A percentile compares a stretch with the other conserved stretches of the same genome.
These are phyloP conservation scores for Jamesozyma rosinii DNA, from an alignment of 805 yeast species.

Conservation along the genomic window DNA sequence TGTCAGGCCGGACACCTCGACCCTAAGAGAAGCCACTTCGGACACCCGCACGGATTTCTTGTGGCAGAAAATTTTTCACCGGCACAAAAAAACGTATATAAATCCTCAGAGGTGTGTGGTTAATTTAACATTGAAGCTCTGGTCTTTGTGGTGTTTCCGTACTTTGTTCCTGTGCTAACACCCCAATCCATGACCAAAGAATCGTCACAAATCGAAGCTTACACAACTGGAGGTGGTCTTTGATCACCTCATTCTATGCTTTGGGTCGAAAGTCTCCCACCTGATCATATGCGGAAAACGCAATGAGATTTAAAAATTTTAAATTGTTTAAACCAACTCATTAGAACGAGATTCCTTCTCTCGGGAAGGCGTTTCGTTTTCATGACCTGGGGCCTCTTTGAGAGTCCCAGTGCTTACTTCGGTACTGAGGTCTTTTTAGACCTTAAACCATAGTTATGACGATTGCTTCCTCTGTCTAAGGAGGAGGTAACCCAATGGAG, in stretches of 20 bases:
- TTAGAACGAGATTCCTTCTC: constrained; percentile 13
- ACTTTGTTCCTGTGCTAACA: neutral
- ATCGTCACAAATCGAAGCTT: constrained; percentile 64
- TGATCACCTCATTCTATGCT: constrained; percentile 34
- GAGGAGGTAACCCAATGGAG: constrained; percentile 66
- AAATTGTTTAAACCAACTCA: constrained; percentile 33
- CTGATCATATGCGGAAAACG: constrained; percentile 56
- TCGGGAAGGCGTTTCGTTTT: constrained; percentile 4
- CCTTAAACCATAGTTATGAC: constrained; percentile 71
- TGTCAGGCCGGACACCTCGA: neutral
- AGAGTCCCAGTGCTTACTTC: constrained; percentile 32
- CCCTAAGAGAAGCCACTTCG: neutral
- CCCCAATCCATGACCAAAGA: constrained; percentile 60
- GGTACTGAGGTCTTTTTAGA: constrained; percentile 48
- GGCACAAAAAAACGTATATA: neutral
- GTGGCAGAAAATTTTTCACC: neutral
- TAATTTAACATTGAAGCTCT: too few species aligned
- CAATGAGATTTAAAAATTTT: constrained; percentile 35
- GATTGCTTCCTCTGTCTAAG: constrained; percentile 36
- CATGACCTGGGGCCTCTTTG: constrained; percentile 13
- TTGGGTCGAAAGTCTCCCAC: constrained; percentile 87
- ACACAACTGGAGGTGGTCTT: constrained; percentile 37
- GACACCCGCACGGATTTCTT: neutral
- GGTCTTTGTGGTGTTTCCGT: too few species aligned
- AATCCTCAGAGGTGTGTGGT: neutral